These are phyloP conservation scores for Neoascochyta sp. DNA, from an alignment of 2,329 filamentous ascomycete genomes.

Conservation along the genomic window DNA sequence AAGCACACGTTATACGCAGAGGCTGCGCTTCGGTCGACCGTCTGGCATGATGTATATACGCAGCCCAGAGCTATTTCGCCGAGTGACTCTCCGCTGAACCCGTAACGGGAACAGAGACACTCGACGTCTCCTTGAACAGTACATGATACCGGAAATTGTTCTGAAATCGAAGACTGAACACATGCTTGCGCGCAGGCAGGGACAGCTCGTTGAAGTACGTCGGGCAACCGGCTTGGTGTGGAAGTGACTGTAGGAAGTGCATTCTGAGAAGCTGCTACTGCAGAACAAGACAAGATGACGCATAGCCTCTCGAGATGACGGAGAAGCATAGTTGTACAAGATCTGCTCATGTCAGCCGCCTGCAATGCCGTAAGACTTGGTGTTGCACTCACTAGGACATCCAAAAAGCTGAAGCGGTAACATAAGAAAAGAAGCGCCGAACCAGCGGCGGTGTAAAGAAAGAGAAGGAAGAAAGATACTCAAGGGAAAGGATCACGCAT, in stretches of 20 bases:
- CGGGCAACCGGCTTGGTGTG: constrained; percentile 21
- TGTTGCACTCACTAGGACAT: constrained; percentile 30
- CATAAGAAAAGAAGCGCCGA: constrained; percentile 36
- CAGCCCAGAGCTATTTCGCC: constrained; percentile 40
- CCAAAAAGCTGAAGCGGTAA: constrained; percentile 19
- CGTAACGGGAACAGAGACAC: constrained; percentile 41
- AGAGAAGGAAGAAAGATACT: constrained; percentile 37
- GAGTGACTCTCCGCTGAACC: constrained; percentile 33
- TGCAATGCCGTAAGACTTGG: too few species aligned
- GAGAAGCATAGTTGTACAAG: constrained; percentile 40
- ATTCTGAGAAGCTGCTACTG: constrained; percentile 29
- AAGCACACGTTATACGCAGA: constrained; percentile 38
- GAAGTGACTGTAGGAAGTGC: constrained; percentile 22
- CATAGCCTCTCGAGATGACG: constrained; percentile 38
- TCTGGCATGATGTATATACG: constrained; percentile 34
- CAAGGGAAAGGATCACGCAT: constrained; percentile 38
- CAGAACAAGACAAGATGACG: constrained; percentile 35
- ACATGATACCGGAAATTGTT: constrained; percentile 36
- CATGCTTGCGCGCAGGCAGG: constrained; percentile 39
- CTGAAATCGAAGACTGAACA: constrained; percentile 29
- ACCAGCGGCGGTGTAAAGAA: constrained; percentile 33
- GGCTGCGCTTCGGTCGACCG: constrained; percentile 18
- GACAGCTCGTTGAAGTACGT: constrained; percentile 26
- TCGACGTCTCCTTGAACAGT: constrained; percentile 27
- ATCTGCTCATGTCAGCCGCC: constrained; percentile 20